Conservation (phyloP, 495 filamentous ascomycete species). For the Podospora pseudopauciseta region DNA sequence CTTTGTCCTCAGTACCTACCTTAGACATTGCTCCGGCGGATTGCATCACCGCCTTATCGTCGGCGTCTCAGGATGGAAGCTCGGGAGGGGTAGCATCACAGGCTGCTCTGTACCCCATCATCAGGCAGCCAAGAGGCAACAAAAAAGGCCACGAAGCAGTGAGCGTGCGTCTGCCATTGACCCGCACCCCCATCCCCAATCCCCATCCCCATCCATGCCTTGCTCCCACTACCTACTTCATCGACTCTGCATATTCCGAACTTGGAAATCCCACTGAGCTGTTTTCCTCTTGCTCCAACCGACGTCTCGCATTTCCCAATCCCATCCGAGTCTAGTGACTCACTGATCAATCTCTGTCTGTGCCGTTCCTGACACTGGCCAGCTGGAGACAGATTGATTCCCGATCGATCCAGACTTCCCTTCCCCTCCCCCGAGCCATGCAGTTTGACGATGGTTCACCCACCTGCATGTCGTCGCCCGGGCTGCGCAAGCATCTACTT, state of each 20-base stretch:
- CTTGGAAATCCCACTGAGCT: not conserved
- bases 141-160: not conserved
- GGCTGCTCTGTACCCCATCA: not conserved
- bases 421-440: slow-evolving; percentile 10
- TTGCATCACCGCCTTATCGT: not conserved
- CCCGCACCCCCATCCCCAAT: not conserved
- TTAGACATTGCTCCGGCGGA: not conserved
- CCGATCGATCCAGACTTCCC: slow-evolving; percentile 9
- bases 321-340: not conserved
- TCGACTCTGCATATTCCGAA: not conserved
- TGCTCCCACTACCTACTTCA: not conserved
- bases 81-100: not conserved
- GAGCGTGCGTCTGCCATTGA: not conserved
- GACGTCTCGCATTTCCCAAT: not conserved
- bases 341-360: not conserved
- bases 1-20: no score
- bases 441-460: slow-evolving; percentile 3
- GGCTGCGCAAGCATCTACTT: not conserved
- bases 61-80: not conserved
- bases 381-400: not conserved
- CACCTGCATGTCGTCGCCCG: slow-evolving; percentile 4
- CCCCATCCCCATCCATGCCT: not conserved
- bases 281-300: not conserved
- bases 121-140: not conserved
- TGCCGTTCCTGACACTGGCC: not conserved